Evolutionary conservation across 805 yeast species (phyloP).

Genomic region (Scheffersomyces lignosus): DNA sequence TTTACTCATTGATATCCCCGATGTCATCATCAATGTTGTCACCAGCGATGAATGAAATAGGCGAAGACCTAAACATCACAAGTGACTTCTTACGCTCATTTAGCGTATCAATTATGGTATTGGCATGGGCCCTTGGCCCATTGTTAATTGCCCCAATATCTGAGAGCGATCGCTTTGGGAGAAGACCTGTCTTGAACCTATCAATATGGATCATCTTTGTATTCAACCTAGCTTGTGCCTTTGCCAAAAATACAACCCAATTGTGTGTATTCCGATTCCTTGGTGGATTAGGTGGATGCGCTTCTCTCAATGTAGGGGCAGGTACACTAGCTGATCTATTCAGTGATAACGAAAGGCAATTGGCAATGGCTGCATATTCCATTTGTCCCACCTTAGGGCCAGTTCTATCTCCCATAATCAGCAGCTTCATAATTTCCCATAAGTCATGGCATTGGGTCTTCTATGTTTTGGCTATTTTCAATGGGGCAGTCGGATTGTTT

Average conservation of each 20-base stretch:
- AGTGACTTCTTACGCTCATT: slow-evolving; percentile 25
- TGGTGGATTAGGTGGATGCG: slow-evolving; percentile 39
- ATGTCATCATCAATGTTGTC: slow-evolving; percentile 42
- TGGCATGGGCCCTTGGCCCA: slow-evolving; percentile 44
- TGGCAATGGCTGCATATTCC: slow-evolving; percentile 37
- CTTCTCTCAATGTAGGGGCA: slow-evolving; percentile 39
- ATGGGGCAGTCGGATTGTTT: slow-evolving; percentile 31
- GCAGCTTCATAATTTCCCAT: slow-evolving; percentile 35
- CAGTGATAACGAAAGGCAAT: slow-evolving; percentile 31
- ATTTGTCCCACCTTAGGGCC: slow-evolving; percentile 40
- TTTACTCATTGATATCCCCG: slow-evolving; percentile 39
- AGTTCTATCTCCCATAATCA: slow-evolving; percentile 37
- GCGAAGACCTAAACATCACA: slow-evolving; percentile 28
- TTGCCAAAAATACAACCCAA: slow-evolving; percentile 32
- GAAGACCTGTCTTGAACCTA: slow-evolving; percentile 31
- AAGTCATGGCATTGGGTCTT: slow-evolving; percentile 40
- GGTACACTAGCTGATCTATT: slow-evolving; percentile 39
- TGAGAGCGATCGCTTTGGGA: slow-evolving; percentile 35
- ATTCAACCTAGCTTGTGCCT: slow-evolving; percentile 39
- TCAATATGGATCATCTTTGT: slow-evolving; percentile 34
- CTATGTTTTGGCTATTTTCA: slow-evolving; percentile 33
- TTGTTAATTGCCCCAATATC: slow-evolving; percentile 39
- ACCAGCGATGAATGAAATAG: slow-evolving; percentile 33
- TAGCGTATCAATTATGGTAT: slow-evolving; percentile 35
- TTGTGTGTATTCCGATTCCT: slow-evolving; percentile 33